Evolutionary conservation across 257 asterid genomes (phyloP), one percentile per base, ranked within the genome.

Genomic region (Datura wrightii): DNA sequence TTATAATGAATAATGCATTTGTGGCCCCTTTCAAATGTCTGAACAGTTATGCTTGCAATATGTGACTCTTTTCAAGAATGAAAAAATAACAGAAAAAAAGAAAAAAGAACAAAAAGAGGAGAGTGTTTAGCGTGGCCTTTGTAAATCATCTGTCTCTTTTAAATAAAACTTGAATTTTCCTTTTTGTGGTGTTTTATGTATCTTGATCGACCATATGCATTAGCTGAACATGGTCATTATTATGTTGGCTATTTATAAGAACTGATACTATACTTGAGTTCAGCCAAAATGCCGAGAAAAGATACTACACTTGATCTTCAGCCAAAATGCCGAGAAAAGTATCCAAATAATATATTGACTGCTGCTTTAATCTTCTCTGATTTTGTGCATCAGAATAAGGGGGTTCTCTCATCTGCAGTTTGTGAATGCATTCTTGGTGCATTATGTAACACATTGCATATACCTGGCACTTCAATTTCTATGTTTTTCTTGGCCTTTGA

Each of bases 1-100:
- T 79, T 76, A 88, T 48, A 89, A 88, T 87, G 89, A 91, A 87
- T 86, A 88, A 85, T 87, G 89, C 88, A 71, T 83, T 89, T 87
- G 85, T 87, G 85, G n/a, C 82, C 80, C 69, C 78, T 86, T 60
- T 84, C 69, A 44, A 85, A 80, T 83, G 74, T 80, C 83, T 48
- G 79, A 89, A 88, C 88, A 62, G 56, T 85, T 50, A 36, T 84
- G 24, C 44, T 79, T 60, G 56, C 39, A 55, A 5, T 74, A 58
- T 66, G 34, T 6, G n/a, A 62, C 54, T 34, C 44, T 76, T 76
- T 31, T 52, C 63, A 31, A 65, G 15, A 37, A 24, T 14, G 44
- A 14, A 19, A 50, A 36, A 52, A 13, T 31, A 50, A 24, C 62
- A 52, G 10, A 14, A 48, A 76, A 76, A 76, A 65, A 65, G 6